Base-by-base conservation (phyloP, 2,329 filamentous ascomycete species). In the Fusarium sublunatum region DNA sequence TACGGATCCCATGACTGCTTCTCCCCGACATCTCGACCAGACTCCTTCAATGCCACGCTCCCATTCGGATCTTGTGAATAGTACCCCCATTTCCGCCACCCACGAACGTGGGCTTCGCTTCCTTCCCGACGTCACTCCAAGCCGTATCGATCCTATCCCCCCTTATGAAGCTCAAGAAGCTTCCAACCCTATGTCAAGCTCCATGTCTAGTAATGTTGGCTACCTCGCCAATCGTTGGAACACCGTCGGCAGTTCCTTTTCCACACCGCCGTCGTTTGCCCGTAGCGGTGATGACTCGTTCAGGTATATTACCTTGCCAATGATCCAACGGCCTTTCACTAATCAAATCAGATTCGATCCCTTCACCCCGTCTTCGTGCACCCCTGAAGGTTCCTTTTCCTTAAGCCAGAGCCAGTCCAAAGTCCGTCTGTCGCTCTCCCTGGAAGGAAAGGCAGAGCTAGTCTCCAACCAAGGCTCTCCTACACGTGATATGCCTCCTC, bases 371-470 rank as follows among this genome's bases (percentile, higher is more conserved):
- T 79, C 80, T 2, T 76, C 77, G 43, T 78, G 75, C 63, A 78
- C 80, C 8, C 77, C 77, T 22, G 74, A 75, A 42, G 72, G 75
- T n/a, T 78, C 80, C 72, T 78, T 49, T 71, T 42, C 57, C 11
- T 40, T 67, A 39, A 74, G 44, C 58, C 77, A 75, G 44, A 74
- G 45, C 61, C 77, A 75, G 46, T 76, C 77, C 40, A 83, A 86
- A 26, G 84, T 96, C 54, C 88, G 92, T 44, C 82, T 97, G 26
- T 92, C 91, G 2, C 87, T 95, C 71, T 95, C 92, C 15, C 84
- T 93, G 29, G 92, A 97, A 72, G 94, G 94, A 66, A 94, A 93
- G 72, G 94, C 94, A n/a, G 90, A 94, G 70, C 83, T 97, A 47
- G 86, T 93, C 22, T 87, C 89, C 51, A 84, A 89, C 61, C 86